Conservation (phyloP, 2,329 filamentous ascomycete species). For the Exophiala dermatitidis region DNA sequence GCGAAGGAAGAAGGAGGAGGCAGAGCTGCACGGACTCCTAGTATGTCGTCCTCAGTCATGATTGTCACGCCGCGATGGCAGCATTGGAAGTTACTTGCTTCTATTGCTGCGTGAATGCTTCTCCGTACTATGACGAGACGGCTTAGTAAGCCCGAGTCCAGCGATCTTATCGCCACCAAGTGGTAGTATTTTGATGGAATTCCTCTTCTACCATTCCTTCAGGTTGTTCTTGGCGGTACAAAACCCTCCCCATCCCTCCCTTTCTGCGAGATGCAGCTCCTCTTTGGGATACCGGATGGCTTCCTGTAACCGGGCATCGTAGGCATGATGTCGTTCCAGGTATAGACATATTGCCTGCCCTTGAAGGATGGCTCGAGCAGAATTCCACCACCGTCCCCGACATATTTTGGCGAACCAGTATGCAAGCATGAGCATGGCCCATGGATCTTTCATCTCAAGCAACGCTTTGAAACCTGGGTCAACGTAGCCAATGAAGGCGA, state of each 20-base stretch:
- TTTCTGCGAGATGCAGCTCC: not conserved
- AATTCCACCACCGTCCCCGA: conserved; percentile 43
- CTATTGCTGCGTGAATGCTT: not conserved
- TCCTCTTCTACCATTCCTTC: no score
- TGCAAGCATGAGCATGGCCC: conserved; percentile 49
- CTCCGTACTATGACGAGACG: not conserved
- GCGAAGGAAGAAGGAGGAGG: not conserved
- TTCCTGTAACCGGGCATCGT: conserved; percentile 8
- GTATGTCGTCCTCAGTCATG: not conserved
- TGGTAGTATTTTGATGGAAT: no score
- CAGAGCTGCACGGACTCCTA: not conserved
- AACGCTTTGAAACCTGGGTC: conserved; percentile 40
- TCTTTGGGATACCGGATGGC: not conserved
- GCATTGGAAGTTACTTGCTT: not conserved
- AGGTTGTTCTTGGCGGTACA: not conserved
- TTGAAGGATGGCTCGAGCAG: conserved; percentile 42
- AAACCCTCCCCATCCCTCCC: not conserved
- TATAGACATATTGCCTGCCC: conserved; percentile 45
- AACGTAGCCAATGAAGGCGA: conserved; percentile 44
- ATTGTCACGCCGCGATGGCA: not conserved
- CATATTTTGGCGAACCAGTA: conserved; percentile 51
- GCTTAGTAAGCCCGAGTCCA: no score
- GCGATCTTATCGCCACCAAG: no score
- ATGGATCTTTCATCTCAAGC: conserved; percentile 46
- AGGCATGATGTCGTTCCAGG: conserved; percentile 32